Conservation (phyloP, 1,284 basidiomycete species). For the Malassezia sp. region DNA sequence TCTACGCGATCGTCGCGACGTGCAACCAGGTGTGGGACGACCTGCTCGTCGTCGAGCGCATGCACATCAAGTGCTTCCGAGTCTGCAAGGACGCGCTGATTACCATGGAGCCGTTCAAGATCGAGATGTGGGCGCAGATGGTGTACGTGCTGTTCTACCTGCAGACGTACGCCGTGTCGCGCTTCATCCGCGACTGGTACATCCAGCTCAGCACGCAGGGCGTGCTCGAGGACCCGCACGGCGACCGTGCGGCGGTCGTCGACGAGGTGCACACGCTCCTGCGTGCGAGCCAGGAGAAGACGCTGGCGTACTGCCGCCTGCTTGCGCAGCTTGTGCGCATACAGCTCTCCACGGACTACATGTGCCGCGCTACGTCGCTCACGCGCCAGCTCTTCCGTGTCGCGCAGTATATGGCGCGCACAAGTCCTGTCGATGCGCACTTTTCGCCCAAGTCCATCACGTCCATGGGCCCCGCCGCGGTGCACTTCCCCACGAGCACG, state of each 20-base stretch:
- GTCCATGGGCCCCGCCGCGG: neutral
- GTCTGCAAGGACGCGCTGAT: neutral
- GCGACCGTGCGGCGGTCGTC: neutral
- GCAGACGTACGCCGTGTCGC: conserved; percentile 2
- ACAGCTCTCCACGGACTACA: neutral
- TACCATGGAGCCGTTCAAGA: neutral
- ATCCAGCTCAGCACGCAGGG: neutral
- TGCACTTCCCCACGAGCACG: neutral
- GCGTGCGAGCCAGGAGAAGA: neutral
- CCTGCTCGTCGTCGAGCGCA: neutral
- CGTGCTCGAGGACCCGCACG: neutral
- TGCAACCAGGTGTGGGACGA: conserved; percentile 8
- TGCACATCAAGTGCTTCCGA: neutral
- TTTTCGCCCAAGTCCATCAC: neutral
- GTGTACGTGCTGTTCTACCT: conserved; percentile 3
- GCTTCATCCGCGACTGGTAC: conserved; percentile 10
- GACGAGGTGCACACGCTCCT: conserved; percentile 1
- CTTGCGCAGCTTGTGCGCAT: conserved; percentile 3
- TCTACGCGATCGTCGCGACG: neutral
- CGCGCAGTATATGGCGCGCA: conserved; percentile 19
- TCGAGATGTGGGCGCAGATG: conserved; percentile 4
- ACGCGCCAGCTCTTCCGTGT: conserved; percentile 18
- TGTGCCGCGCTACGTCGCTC: conserved; percentile 5
- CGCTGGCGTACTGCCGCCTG: conserved; percentile 4
- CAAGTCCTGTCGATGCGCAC: neutral